Evolutionary conservation across 345 rosid species (phyloP).

Genomic region (Heritiera fomes): DNA sequence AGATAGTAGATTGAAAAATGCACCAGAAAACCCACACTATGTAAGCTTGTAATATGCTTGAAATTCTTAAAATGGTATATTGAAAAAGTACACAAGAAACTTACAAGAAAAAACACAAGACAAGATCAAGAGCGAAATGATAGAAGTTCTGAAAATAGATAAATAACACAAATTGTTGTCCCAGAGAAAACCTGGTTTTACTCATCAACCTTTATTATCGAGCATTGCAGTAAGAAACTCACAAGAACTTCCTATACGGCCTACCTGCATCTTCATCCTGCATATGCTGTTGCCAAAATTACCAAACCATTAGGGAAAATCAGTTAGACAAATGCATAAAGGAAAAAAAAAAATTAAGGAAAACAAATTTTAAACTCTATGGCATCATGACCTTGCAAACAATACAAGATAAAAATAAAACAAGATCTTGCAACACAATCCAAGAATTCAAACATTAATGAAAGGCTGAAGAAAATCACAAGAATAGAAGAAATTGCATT

Average conservation of each 20-base stretch:
- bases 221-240: constrained; percentile 29
- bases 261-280: constrained; percentile 92
- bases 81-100: neutral
- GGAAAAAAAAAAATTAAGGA: neutral
- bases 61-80: neutral
- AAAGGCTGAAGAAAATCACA: neutral
- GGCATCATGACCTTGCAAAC: neutral
- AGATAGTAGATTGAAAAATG: neutral
- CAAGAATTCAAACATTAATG: neutral
- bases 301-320: constrained; percentile 5
- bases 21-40: neutral
- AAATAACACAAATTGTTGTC: neutral
- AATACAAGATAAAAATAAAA: constrained; percentile 1
- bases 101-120: neutral
- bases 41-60: neutral
- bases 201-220: constrained; percentile 17
- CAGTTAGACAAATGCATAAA: neutral
- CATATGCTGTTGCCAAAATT: constrained; percentile 57
- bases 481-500: neutral
- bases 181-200: constrained; percentile 19
- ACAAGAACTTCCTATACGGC: constrained; percentile 82
- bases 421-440: neutral
- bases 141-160: neutral
- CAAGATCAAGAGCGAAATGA: neutral
- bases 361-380: neutral